Evolutionary conservation across 2,329 filamentous ascomycete species (phyloP), one percentile per base, ranked within the genome.

Genomic region (Sporothrix schenckii): DNA sequence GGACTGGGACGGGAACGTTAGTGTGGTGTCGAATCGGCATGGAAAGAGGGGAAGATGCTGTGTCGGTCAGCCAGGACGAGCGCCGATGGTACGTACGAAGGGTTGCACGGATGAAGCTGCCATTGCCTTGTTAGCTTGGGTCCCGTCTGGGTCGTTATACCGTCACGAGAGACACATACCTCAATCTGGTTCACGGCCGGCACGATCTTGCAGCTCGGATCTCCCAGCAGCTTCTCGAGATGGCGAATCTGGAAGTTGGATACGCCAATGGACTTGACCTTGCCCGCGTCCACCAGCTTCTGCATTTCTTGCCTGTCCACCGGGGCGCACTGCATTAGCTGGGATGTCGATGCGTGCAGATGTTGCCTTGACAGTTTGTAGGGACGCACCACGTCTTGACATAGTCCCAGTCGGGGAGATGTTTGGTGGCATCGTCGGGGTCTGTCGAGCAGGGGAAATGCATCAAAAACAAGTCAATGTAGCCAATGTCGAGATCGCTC

Each of bases 171-270:
- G 39, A 49, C 11, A 39, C 27, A 10, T 56, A 68, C 81, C 77
- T 89, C 87, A 74, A 88, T 82, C 78, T 90, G 87, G 81, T 89
- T 89, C 61, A 87, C 87, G 10, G 87, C 87, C 50, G 78, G 79
- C 24, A 80, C 72, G 53, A 77, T 76, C 74, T 85, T 85, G 79
- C 81, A 83, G 58, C 80, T 70, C 16, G 68, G 68, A 14, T 60
- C 68, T 4, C 11, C 21, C 34, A 69, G 83, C 70, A 95, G 84
- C 68, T 76, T 77, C 66, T 73, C 71, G 27, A 72, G 66, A 19
- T 74, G 56, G 11, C 49, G 21, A 21, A 74, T 69, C 14, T 61
- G 61, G 21, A 72, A 69, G 63, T 74, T 74, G 63, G 66, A 68
- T 2, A 74, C 72, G 54, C 73, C 73, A 65, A 74, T 74, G 24